Conservation (phyloP, 176 grass and related monocot species). For the Paspalum notatum region DNA sequence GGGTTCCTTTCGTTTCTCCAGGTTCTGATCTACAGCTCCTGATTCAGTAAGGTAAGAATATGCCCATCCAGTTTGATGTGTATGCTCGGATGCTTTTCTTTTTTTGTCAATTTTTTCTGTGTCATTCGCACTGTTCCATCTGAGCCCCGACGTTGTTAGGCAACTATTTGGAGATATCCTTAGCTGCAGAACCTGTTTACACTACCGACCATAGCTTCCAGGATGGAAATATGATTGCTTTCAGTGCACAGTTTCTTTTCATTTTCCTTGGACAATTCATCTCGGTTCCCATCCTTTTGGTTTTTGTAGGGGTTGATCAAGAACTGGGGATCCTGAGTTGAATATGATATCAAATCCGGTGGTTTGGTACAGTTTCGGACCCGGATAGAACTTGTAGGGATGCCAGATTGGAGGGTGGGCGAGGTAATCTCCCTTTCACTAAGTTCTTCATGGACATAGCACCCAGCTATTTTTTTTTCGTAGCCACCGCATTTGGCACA, state of each 20-base stretch:
- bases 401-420: constrained; percentile 62
- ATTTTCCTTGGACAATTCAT: background rate
- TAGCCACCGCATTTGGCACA: constrained; percentile 4
- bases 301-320: constrained; percentile 44
- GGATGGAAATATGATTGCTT: background rate
- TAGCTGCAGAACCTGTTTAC: no score
- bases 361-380: constrained; percentile 53
- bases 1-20: constrained; percentile 1
- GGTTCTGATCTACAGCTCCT: constrained; percentile 28
- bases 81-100: background rate
- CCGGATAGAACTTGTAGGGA: constrained; percentile 67
- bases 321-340: constrained; percentile 45
- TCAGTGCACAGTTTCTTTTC: background rate
- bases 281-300: background rate
- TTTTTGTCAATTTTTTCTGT: background rate
- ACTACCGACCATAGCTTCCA: background rate
- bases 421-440: constrained; percentile 52
- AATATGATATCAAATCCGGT: constrained; percentile 69
- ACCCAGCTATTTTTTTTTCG: background rate
- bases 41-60: constrained; percentile 35
- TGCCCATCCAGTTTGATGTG: no score
- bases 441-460: constrained; percentile 22
- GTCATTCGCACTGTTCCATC: background rate
- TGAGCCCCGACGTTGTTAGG: background rate
- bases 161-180: background rate